Conservation (phyloP, 371 early-diverging fungal species). For the Apophysomyces ossiformis region DNA sequence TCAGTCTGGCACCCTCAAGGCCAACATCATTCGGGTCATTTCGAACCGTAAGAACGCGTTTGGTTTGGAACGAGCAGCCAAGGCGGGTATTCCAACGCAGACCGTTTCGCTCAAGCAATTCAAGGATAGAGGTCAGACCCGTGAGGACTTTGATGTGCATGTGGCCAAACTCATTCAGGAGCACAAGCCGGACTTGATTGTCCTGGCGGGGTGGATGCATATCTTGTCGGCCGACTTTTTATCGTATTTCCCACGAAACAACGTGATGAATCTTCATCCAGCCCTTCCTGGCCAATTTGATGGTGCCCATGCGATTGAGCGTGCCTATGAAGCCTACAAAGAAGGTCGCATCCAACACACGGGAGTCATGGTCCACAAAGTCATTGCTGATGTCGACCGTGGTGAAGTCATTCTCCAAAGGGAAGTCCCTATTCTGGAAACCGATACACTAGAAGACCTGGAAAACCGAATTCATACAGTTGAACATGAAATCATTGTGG, state of each 20-base stretch:
- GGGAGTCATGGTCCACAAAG: constrained; percentile 97
- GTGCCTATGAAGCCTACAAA: constrained; percentile 86
- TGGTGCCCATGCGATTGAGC: constrained; percentile 93
- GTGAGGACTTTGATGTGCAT: constrained; percentile 87
- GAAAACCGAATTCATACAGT: constrained; percentile 86
- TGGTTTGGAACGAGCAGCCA: constrained; percentile 83
- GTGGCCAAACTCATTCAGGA: constrained; percentile 73
- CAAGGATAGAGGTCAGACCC: constrained; percentile 78
- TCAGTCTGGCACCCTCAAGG: constrained; percentile 54
- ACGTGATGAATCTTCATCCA: constrained; percentile 94
- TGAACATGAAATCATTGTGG: constrained; percentile 89
- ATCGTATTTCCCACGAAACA: constrained; percentile 58
- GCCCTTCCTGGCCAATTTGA: constrained; percentile 95
- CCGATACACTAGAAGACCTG: constrained; percentile 80
- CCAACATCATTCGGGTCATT: constrained; percentile 69
- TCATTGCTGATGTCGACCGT: constrained; percentile 93
- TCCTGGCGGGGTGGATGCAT: constrained; percentile 98
- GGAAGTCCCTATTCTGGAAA: constrained; percentile 74
- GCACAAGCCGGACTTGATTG: constrained; percentile 75
- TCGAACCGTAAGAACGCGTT: constrained; percentile 83
- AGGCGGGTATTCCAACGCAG: constrained; percentile 83
- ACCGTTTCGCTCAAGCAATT: constrained; percentile 79
- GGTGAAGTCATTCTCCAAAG: constrained; percentile 86
- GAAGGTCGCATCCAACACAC: constrained; percentile 79
- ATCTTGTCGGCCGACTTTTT: constrained; percentile 89